Conservation (phyloP, 2,329 filamentous ascomycete species). For the Paecilomyces sp. region DNA sequence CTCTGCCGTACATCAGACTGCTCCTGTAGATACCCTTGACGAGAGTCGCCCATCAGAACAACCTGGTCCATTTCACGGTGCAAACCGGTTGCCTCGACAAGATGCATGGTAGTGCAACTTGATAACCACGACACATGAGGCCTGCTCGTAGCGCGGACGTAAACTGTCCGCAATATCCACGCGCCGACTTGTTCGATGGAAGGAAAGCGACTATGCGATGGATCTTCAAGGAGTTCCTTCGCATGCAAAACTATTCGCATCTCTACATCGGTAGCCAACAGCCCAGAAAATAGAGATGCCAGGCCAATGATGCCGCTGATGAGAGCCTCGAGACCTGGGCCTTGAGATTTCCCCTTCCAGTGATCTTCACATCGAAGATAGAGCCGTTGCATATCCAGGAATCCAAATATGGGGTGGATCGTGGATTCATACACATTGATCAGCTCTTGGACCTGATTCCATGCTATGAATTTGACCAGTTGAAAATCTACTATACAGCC, state of each 20-base stretch:
- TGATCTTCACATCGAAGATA: constrained; percentile 17
- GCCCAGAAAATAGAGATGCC: constrained; percentile 23
- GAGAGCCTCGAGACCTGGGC: constrained; percentile 24
- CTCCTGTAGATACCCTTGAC: constrained; percentile 2
- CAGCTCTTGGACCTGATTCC: constrained; percentile 16
- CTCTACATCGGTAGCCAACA: constrained; percentile 15
- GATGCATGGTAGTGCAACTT: constrained; percentile 48
- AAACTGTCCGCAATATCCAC: constrained; percentile 47
- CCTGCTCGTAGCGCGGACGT: constrained; percentile 43
- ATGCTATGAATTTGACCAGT: constrained; percentile 16
- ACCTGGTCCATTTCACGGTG: constrained; percentile 12
- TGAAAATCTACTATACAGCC: constrained; percentile 11
- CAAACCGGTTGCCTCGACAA: constrained; percentile 42
- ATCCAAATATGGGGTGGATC: constrained; percentile 24
- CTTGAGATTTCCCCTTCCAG: constrained; percentile 18
- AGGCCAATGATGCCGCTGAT: constrained; percentile 24
- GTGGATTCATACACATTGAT: constrained; percentile 21
- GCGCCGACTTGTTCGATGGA: constrained; percentile 18
- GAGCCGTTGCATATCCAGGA: constrained; percentile 21
- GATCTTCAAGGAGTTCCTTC: constrained; percentile 37
- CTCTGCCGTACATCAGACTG: constrained; percentile 13
- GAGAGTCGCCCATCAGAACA: constrained; percentile 9
- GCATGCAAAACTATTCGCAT: constrained; percentile 25
- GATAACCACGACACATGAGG: constrained; percentile 50
- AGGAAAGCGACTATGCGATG: constrained; percentile 13